These are phyloP conservation scores for Arthroderma uncinatum DNA, from an alignment of 2,329 filamentous ascomycete species.

Conservation along the genomic window DNA sequence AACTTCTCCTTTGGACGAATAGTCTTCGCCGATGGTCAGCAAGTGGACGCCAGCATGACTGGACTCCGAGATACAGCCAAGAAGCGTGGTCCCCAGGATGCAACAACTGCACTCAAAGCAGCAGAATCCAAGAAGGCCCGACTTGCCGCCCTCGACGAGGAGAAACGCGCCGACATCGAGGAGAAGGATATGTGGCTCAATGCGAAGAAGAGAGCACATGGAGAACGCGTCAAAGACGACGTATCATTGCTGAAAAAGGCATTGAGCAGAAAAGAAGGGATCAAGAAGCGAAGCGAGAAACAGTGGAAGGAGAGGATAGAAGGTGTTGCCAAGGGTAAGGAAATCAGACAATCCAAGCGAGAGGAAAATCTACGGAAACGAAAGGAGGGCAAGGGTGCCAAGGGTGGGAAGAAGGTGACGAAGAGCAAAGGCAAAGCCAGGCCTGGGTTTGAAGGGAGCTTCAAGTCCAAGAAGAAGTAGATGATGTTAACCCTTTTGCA, in stretches of 20 bases:
- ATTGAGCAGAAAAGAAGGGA: slow-evolving; percentile 79
- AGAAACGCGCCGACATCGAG: slow-evolving; percentile 73
- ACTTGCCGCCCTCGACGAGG: slow-evolving; percentile 60
- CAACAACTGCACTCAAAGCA: slow-evolving; percentile 73
- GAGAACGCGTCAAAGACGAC: slow-evolving; percentile 80
- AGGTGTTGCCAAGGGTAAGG: slow-evolving; percentile 62
- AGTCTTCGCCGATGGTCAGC: slow-evolving; percentile 76
- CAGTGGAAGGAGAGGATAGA: slow-evolving; percentile 69
- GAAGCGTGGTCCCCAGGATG: slow-evolving; percentile 72
- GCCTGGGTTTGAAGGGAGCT: slow-evolving; percentile 62
- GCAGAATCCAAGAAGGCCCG: slow-evolving; percentile 78
- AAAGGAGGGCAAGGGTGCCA: slow-evolving; percentile 60
- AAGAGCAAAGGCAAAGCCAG: slow-evolving; percentile 43
- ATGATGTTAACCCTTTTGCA: not conserved
- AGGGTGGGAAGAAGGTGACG: slow-evolving; percentile 34
- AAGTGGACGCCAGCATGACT: slow-evolving; percentile 59
- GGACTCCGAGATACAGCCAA: slow-evolving; percentile 55
- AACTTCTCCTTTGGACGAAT: slow-evolving; percentile 85
- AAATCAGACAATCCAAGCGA: slow-evolving; percentile 69
- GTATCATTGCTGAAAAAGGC: slow-evolving; percentile 83
- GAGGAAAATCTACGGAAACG: slow-evolving; percentile 67
- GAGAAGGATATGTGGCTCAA: slow-evolving; percentile 94
- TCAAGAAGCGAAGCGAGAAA: slow-evolving; percentile 82
- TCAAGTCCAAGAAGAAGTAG: slow-evolving; percentile 44
- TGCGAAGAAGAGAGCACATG: slow-evolving; percentile 76